Base-by-base conservation (phyloP, 148 eudicot species). In the Nyssa sinensis region DNA sequence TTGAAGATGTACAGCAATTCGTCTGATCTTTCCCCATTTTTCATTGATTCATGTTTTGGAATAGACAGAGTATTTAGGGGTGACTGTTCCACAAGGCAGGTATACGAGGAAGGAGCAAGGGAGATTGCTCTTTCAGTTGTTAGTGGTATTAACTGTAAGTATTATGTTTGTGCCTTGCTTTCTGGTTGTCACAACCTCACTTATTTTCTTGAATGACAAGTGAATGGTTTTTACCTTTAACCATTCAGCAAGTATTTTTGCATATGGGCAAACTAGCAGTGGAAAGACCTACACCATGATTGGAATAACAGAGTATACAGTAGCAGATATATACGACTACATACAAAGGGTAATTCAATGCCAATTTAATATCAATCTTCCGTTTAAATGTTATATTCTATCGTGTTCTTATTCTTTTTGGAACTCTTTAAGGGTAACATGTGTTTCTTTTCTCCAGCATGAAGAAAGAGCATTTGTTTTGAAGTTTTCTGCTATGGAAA, bases 181-280 rank as follows among this genome's bases (percentile, higher is more conserved):
- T 41, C 37, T 29, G 29, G 12, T 66, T 61, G 1, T 47, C 8
- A 31, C 39, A 44, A 71, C 61, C 60, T 33, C 64, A 23, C 29
- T 67, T 39, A 39, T 16, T 49, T n/a, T 1, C 37, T 33, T 12
- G 0, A n/a, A 35, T 68, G 73, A 69, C 51, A 62, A 61, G 25
- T 13, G 14, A 60, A 58, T 59, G 57, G 6, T 62, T 62, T 53
- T 28, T 44, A 30, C 79, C 10, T 49, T 61, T 55, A 74, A 66
- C 69, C 70, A 23, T 58, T 62, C 86, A 93, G 98, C 98, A 44
- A 93, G 97, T 82, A 85, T 93, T 73, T 93, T 93, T 76, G 98
- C 98, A 73, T 93, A 93, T 78, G 98, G 98, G 74, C 98, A 93
- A 83, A 93, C 98, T 55, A 93, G 94, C 87, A 93, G 98, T 79